phyloP scores from a whole-genome alignment of 1,284 basidiomycete species.

The Jaminaea rosea region DNA sequence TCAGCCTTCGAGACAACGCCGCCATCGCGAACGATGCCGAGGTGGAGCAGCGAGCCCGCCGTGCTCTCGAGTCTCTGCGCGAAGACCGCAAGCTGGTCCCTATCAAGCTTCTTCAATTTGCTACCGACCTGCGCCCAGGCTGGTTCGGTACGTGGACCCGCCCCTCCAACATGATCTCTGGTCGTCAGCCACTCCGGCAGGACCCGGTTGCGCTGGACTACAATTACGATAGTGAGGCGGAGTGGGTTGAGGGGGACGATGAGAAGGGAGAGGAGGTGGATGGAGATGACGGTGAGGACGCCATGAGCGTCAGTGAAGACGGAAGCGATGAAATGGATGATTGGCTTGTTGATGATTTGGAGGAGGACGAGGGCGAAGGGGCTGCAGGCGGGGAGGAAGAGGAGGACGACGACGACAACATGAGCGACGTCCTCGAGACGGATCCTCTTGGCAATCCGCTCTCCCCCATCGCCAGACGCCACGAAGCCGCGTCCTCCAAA shows the following conservation, averaged over 20 bases:
- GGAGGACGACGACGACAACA: conserved; percentile 13
- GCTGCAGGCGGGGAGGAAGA: conserved; percentile 4
- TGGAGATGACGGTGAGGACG: conserved; percentile 22
- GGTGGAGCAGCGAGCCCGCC: conserved; percentile 30
- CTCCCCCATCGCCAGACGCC: conserved; percentile 2
- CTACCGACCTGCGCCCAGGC: conserved; percentile 37
- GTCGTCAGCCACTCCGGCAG: conserved; percentile 36
- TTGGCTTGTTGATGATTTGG: conserved; percentile 43
- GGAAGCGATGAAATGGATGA: conserved; percentile 44
- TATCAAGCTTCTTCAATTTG: conserved; percentile 41
- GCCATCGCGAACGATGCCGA: conserved; percentile 30
- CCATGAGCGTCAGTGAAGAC: conserved; percentile 15
- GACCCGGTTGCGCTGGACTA: conserved; percentile 44
- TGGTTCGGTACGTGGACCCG: conserved; percentile 43
- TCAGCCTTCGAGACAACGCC: conserved; percentile 40
- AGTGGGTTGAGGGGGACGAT: conserved; percentile 44
- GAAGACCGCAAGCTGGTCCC: conserved; percentile 34
- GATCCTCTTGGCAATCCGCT: conserved; percentile 15
- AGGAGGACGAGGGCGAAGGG: conserved; percentile 35
- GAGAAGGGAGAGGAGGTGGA: conserved; percentile 34
- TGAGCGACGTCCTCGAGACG: conserved; percentile 17
- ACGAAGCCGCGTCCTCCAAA: background rate
- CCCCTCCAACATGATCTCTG: conserved; percentile 33
- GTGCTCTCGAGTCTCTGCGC: conserved; percentile 28
- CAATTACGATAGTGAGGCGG: conserved; percentile 42